Conservation (phyloP, 2,329 filamentous ascomycete species). For the Dryadomyces quercus-mongolicae region DNA sequence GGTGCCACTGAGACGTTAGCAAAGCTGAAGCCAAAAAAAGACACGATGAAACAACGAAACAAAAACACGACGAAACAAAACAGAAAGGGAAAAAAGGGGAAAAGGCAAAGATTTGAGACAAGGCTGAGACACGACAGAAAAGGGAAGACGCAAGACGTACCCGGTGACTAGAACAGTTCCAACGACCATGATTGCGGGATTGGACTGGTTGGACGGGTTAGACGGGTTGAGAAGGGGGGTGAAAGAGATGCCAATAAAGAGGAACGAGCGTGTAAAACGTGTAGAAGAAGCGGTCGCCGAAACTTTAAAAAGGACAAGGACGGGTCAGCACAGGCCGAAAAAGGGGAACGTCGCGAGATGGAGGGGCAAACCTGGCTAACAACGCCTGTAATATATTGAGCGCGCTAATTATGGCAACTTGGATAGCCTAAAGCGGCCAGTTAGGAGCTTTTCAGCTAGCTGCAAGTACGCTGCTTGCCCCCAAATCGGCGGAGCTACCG, state of each 20-base stretch:
- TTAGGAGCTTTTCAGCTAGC: not conserved
- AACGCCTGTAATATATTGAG: not conserved
- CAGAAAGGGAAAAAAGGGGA: not conserved
- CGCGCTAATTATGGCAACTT: not conserved
- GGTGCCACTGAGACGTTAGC: constrained; percentile 58
- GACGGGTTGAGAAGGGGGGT: not conserved
- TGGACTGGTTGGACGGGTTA: too few relatives aligned
- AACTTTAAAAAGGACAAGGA: not conserved
- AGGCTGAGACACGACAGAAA: not conserved
- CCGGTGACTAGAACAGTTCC: constrained; percentile 88
- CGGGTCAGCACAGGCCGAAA: not conserved
- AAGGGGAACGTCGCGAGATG: not conserved
- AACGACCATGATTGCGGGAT: constrained; percentile 48
- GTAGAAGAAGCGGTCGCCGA: not conserved
- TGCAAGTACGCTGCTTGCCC: not conserved
- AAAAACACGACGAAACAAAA: not conserved
- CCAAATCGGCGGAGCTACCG: not conserved
- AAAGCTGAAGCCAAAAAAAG: too few relatives aligned
- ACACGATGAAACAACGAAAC: not conserved
- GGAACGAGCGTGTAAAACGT: not conserved
- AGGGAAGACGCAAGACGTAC: constrained; percentile 46
- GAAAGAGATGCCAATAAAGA: too few relatives aligned
- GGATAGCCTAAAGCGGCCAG: not conserved
- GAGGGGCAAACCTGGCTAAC: not conserved
- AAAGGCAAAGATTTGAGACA: not conserved